A percentile compares a stretch with the other conserved stretches of the same genome.
These are phyloP conservation scores for Candida tropicalis DNA, from an alignment of 1,139 yeast species.

Conservation along the genomic window DNA sequence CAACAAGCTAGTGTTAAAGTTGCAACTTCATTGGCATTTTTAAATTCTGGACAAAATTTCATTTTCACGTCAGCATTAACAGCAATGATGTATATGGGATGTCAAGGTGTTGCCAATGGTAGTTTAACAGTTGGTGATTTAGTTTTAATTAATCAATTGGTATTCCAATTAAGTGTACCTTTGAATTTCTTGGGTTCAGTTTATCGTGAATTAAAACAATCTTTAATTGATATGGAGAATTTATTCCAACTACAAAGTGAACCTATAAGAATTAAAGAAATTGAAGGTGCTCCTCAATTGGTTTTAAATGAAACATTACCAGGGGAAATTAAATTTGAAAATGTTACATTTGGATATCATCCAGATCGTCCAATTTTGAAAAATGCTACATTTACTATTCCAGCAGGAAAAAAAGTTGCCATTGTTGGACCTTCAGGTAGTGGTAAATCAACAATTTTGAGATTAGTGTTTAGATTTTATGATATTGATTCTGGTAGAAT, in stretches of 20 bases:
- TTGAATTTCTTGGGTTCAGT: constrained; percentile 93
- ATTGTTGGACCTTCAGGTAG: constrained; percentile 95
- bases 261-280: constrained; percentile 65
- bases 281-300: constrained; percentile 63
- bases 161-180: constrained; percentile 93
- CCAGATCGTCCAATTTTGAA: constrained; percentile 83
- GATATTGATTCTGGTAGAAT: constrained; percentile 81
- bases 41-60: constrained; percentile 90
- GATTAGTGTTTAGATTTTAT: constrained; percentile 85
- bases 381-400: constrained; percentile 82
- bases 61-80: constrained; percentile 92
- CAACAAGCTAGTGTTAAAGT: constrained; percentile 85
- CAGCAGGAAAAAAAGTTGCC: constrained; percentile 90
- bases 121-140: constrained; percentile 89
- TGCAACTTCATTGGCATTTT: constrained; percentile 87
- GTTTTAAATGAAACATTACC: constrained; percentile 40
- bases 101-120: constrained; percentile 85
- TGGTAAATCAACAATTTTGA: constrained; percentile 89
- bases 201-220: constrained; percentile 90
- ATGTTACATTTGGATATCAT: constrained; percentile 91
- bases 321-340: constrained; percentile 85
- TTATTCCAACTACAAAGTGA: constrained; percentile 80
- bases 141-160: constrained; percentile 94
- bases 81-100: constrained; percentile 99
- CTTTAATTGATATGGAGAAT: constrained; percentile 90